Evolutionary conservation across 345 rosid genomes (phyloP).

Genomic region (Noccaea bulbosa): DNA sequence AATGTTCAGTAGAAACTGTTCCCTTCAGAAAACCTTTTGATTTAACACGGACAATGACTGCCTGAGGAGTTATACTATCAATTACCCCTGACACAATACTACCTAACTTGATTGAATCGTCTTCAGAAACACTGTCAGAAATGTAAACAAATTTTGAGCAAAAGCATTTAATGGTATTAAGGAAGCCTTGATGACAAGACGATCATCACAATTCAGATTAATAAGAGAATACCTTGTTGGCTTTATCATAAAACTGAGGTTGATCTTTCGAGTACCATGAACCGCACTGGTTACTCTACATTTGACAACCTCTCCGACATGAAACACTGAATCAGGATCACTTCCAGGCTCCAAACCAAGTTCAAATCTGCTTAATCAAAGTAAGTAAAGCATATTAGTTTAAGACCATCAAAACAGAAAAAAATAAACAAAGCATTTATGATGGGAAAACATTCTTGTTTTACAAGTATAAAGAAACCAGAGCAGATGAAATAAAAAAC

Average conservation of each 20-base stretch:
- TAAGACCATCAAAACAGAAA: conserved; percentile 30
- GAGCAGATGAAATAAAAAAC: conserved; percentile 23
- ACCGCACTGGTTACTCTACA: conserved; percentile 76
- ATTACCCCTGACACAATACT: conserved; percentile 78
- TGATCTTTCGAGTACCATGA: conserved; percentile 72
- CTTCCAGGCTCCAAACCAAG: conserved; percentile 83
- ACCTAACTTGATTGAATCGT: conserved; percentile 75
- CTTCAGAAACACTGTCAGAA: conserved; percentile 70
- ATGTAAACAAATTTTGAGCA: conserved; percentile 29
- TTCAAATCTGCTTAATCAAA: conserved; percentile 66
- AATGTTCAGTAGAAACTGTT: conserved; percentile 72
- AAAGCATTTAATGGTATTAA: conserved; percentile 18
- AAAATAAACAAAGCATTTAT: conserved; percentile 9
- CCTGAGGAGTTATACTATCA: conserved; percentile 65
- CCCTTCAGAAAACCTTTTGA: conserved; percentile 71
- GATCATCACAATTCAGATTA: conserved; percentile 17
- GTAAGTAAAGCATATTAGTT: conserved; percentile 33
- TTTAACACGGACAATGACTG: conserved; percentile 60
- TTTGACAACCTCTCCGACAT: conserved; percentile 94
- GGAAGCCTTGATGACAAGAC: conserved; percentile 12
- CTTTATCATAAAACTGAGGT: conserved; percentile 82
- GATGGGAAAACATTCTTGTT: background rate
- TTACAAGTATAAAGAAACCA: conserved; percentile 4
- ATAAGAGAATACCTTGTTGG: conserved; percentile 64
- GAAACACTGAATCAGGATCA: conserved; percentile 70